Evolutionary conservation across 768 basidiomycete genomes (phyloP).

Genomic region (Solioccasus polychromus): DNA sequence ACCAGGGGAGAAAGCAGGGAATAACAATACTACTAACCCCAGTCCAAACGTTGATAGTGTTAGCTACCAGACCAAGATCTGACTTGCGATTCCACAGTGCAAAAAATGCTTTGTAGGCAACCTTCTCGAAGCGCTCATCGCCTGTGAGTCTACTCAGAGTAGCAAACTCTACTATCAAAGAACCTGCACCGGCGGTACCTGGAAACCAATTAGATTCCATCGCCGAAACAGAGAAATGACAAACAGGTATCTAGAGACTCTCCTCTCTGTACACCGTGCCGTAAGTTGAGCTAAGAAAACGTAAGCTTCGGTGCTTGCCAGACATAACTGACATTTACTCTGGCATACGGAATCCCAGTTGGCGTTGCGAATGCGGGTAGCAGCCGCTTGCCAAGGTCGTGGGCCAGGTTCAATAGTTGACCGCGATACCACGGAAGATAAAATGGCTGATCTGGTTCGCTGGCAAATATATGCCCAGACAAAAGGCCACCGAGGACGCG

Average conservation of each 20-base stretch:
- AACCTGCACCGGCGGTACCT: constrained; percentile 93
- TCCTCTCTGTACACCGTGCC: constrained; percentile 69
- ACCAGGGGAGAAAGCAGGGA: background rate
- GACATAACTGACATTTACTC: constrained; percentile 44
- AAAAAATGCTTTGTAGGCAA: constrained; percentile 86
- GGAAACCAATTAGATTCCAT: constrained; percentile 8
- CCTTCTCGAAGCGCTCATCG: constrained; percentile 86
- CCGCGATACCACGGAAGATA: constrained; percentile 81
- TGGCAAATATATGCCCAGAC: constrained; percentile 83
- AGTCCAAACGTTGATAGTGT: constrained; percentile 79
- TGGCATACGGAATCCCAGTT: constrained; percentile 89
- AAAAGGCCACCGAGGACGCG: constrained; percentile 88
- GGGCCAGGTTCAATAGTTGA: constrained; percentile 75
- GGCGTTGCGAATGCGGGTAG: constrained; percentile 90
- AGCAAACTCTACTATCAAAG: constrained; percentile 92
- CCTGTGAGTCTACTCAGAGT: constrained; percentile 88
- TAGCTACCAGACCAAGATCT: constrained; percentile 81
- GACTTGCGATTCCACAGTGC: constrained; percentile 92
- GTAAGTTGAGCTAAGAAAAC: constrained; percentile 67
- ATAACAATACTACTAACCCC: constrained; percentile 66
- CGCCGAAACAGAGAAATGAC: constrained; percentile 27
- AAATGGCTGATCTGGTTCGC: constrained; percentile 60
- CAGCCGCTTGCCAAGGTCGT: constrained; percentile 82
- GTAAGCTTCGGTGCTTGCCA: constrained; percentile 1
- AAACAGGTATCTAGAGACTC: constrained; percentile 85